Evolutionary conservation across 345 rosid genomes (phyloP).

Genomic region (Boechera divaricarpa): DNA sequence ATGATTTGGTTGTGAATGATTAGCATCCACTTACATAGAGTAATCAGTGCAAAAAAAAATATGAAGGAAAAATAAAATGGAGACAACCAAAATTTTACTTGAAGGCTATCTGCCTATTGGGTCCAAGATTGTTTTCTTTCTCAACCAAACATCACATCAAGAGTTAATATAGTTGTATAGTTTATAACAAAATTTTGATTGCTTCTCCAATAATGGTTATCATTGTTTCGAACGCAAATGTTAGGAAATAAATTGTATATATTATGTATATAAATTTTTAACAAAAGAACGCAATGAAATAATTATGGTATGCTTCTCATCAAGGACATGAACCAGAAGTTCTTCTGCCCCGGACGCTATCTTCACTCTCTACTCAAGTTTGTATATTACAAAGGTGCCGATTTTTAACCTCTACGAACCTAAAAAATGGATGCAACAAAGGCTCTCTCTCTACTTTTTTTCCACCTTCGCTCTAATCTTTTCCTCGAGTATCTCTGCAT

Average conservation of each 20-base stretch:
- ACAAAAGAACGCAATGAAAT: conserved; percentile 20
- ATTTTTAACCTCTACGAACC: conserved; percentile 20
- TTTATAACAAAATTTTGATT: background rate
- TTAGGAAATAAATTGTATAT: background rate
- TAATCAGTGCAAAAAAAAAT: background rate
- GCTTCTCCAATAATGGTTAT: background rate
- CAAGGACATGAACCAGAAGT: conserved; percentile 10
- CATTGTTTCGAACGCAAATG: background rate
- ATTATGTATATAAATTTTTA: background rate
- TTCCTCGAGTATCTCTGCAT: conserved; percentile 77
- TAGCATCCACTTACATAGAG: background rate
- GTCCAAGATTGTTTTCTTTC: background rate
- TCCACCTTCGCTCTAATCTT: conserved; percentile 79
- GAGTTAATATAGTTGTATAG: background rate
- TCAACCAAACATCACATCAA: background rate
- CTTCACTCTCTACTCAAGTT: conserved; percentile 27
- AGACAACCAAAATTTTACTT: background rate
- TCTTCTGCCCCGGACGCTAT: conserved; percentile 12
- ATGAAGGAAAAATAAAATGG: background rate
- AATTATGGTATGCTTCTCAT: conserved; percentile 17
- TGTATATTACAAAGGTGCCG: conserved; percentile 29
- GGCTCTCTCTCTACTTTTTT: conserved; percentile 42
- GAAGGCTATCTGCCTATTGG: background rate
- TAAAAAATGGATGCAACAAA: conserved; percentile 24
- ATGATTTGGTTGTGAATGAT: background rate